Conservation (phyloP, 805 yeast species). For the Yamadazyma philogaea region DNA sequence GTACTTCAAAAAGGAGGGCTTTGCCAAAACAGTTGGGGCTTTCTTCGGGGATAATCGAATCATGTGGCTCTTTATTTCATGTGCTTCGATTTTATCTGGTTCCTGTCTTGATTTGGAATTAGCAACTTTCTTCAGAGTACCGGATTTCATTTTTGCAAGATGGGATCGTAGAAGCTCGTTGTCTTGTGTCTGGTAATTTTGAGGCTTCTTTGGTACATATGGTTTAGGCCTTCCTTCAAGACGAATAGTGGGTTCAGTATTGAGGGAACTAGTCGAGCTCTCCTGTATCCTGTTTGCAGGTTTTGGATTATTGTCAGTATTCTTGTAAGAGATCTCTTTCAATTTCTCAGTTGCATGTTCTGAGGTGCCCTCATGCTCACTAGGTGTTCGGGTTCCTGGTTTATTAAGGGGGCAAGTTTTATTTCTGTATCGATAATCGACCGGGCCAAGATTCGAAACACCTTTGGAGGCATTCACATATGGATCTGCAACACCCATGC, state of each 20-base stretch:
- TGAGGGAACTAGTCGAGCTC: too few species aligned
- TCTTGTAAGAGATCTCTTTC: not conserved
- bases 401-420: conserved; percentile 12
- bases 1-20: conserved; percentile 5
- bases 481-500: conserved; percentile 5
- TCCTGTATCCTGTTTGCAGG: too few species aligned
- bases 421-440: conserved; percentile 6
- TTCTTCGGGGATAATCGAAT: conserved; percentile 2
- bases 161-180: conserved; percentile 23
- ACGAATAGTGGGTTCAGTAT: too few species aligned
- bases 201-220: conserved; percentile 6
- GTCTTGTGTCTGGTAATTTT: conserved; percentile 22
- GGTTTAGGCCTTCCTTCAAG: not conserved
- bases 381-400: conserved; percentile 10
- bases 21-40: not conserved
- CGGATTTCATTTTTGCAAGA: conserved; percentile 21
- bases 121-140: conserved; percentile 8
- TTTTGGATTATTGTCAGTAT: too few species aligned
- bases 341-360: not conserved
- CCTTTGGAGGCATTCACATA: not conserved
- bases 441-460: not conserved
- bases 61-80: conserved; percentile 4
- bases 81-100: conserved; percentile 9
- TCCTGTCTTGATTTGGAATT: conserved; percentile 18
- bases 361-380: not conserved